Evolutionary conservation across 495 filamentous ascomycete species (phyloP).

Genomic region (Glonium stellatum): DNA sequence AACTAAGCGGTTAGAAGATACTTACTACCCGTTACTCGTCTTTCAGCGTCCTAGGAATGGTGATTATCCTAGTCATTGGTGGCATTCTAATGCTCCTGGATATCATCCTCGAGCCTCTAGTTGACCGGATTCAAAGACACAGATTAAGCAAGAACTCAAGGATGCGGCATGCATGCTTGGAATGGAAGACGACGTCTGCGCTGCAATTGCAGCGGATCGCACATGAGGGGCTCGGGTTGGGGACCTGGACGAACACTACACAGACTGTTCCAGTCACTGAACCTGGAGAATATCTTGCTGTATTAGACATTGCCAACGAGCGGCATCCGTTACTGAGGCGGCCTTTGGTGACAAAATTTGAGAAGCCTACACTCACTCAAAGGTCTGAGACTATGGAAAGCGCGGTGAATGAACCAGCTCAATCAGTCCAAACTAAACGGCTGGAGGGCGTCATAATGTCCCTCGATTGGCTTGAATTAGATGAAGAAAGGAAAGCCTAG

Average conservation of each 20-base stretch:
- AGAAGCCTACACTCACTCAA: no score
- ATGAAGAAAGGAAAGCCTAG: no score
- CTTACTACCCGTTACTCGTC: slow-evolving; percentile 1
- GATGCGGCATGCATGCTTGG: slow-evolving; percentile 5
- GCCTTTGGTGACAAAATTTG: no score
- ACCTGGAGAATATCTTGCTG: background rate
- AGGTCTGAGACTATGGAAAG: no score
- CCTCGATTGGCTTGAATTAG: no score
- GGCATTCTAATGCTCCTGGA: slow-evolving; percentile 9
- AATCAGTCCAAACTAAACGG: no score
- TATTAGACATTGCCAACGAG: no score
- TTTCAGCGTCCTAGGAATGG: slow-evolving; percentile 17
- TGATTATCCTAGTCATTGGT: background rate
- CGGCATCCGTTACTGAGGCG: no score
- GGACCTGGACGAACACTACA: slow-evolving; percentile 7
- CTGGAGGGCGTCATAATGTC: no score
- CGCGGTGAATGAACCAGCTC: no score
- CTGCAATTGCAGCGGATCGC: slow-evolving; percentile 26
- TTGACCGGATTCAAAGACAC: slow-evolving; percentile 2
- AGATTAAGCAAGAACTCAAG: background rate
- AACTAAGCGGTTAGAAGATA: no score
- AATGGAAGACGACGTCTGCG: slow-evolving; percentile 12
- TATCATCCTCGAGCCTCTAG: background rate
- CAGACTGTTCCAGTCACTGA: background rate
- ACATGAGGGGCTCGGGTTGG: slow-evolving; percentile 18